phyloP scores from a whole-genome alignment of 1,284 basidiomycete species.

The Cerrena zonata region DNA sequence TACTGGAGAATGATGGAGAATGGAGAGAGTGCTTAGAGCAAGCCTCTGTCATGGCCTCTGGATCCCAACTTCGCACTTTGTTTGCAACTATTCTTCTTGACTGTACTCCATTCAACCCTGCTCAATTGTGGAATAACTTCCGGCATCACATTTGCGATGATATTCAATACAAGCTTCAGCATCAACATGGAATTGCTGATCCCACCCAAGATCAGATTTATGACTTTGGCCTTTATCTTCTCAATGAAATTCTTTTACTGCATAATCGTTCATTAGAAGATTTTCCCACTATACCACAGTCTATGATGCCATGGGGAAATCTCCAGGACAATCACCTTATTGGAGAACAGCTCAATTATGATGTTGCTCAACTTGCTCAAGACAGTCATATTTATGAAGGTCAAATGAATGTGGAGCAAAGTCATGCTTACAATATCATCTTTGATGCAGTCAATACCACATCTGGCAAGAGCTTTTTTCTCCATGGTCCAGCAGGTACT shows the following conservation, averaged over 20 bases:
- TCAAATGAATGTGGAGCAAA: constrained; percentile 33
- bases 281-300: constrained; percentile 28
- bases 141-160: constrained; percentile 37
- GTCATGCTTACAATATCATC: constrained; percentile 29
- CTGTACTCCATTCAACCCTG: constrained; percentile 29
- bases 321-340: constrained; percentile 30
- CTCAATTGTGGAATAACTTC: constrained; percentile 33
- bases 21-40: constrained; percentile 38
- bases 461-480: constrained; percentile 33
- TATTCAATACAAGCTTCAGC: constrained; percentile 18
- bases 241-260: constrained; percentile 26
- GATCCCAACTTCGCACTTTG: constrained; percentile 30
- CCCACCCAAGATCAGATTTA: constrained; percentile 27
- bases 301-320: constrained; percentile 25
- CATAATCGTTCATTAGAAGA: constrained; percentile 20
- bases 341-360: constrained; percentile 34
- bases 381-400: neutral
- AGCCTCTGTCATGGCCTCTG: constrained; percentile 37
- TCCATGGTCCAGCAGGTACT: constrained; percentile 41
- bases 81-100: constrained; percentile 36
- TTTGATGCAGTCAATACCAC: constrained; percentile 24
- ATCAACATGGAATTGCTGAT: constrained; percentile 9
- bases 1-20: constrained; percentile 42
- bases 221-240: constrained; percentile 38
- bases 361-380: constrained; percentile 16